A percentile compares a stretch with the other conserved stretches of the same genome.
These are phyloP conservation scores for Polyporus arcularius DNA, from an alignment of 768 basidiomycete species.

Conservation along the genomic window DNA sequence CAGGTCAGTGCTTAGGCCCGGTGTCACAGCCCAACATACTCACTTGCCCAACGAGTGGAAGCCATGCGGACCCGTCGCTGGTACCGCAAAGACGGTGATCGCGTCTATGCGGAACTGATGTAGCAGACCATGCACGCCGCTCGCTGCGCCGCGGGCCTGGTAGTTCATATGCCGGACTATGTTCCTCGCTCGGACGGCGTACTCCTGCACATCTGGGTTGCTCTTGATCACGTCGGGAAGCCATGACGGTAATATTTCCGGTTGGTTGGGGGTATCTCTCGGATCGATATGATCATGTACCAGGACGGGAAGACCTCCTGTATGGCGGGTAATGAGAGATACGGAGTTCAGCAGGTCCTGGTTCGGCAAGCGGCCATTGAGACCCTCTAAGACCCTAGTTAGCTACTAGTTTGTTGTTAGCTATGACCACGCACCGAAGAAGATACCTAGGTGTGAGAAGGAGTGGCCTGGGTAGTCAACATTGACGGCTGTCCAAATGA, in stretches of 20 bases:
- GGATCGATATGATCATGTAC: conserved; percentile 77
- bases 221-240: conserved; percentile 46
- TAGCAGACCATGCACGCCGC: conserved; percentile 88
- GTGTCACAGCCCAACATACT: conserved; percentile 23
- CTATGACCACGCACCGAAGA: conserved; percentile 64
- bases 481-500: conserved; percentile 94
- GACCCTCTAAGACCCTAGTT: conserved; percentile 63
- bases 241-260: conserved; percentile 42
- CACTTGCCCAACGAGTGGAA: conserved; percentile 92
- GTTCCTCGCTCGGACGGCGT: conserved; percentile 63
- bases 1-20: conserved; percentile 8
- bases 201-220: conserved; percentile 47
- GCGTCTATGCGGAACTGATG: conserved; percentile 94
- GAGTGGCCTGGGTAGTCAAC: conserved; percentile 98
- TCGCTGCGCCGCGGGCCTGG: conserved; percentile 77
- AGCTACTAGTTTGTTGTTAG: background rate
- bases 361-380: conserved; percentile 94
- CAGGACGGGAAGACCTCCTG: conserved; percentile 74
- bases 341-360: conserved; percentile 92
- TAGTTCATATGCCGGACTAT: conserved; percentile 70
- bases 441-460: conserved; percentile 93
- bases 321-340: conserved; percentile 66
- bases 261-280: conserved; percentile 38
- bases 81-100: conserved; percentile 85
- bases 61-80: conserved; percentile 90